These are phyloP conservation scores for Funneliformis mosseae DNA, from an alignment of 192 early-diverging fungal species.

Conservation along the genomic window DNA sequence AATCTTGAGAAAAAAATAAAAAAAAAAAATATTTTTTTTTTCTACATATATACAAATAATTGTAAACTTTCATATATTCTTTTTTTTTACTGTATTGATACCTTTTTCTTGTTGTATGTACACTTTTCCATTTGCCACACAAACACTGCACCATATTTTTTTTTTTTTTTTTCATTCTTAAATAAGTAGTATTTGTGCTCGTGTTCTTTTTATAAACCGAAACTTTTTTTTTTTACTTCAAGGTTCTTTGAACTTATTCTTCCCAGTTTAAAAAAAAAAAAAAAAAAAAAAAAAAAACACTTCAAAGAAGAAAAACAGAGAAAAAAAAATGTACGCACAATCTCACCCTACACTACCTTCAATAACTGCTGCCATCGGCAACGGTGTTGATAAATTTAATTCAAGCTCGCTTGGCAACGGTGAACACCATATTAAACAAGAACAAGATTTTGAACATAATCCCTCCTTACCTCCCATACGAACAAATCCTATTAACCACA, in stretches of 20 bases:
- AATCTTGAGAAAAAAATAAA: constrained; percentile 14
- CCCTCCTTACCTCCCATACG: constrained; percentile 9
- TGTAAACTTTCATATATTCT: not conserved
- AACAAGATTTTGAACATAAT: not conserved
- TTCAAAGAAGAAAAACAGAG: no score
- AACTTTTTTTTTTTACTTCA: not conserved
- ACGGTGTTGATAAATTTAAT: constrained; percentile 2
- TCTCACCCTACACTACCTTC: constrained; percentile 1
- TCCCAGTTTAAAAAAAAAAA: not conserved
- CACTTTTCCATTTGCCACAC: not conserved
- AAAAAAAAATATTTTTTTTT: not conserved
- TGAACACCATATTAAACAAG: not conserved
- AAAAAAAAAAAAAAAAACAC: not conserved
- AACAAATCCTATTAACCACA: not conserved
- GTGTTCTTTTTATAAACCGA: not conserved
- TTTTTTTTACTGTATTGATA: not conserved
- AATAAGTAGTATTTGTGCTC: not conserved
- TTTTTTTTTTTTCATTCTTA: not conserved
- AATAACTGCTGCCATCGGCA: constrained; percentile 4
- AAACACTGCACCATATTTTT: not conserved
- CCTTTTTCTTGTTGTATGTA: not conserved
- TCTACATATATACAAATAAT: not conserved
- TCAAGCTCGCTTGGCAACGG: not conserved
- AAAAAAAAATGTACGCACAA: constrained; percentile 8
- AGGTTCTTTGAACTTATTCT: not conserved